Conservation (phyloP, 805 yeast species). For the Saccharomyces kudriavzevii region DNA sequence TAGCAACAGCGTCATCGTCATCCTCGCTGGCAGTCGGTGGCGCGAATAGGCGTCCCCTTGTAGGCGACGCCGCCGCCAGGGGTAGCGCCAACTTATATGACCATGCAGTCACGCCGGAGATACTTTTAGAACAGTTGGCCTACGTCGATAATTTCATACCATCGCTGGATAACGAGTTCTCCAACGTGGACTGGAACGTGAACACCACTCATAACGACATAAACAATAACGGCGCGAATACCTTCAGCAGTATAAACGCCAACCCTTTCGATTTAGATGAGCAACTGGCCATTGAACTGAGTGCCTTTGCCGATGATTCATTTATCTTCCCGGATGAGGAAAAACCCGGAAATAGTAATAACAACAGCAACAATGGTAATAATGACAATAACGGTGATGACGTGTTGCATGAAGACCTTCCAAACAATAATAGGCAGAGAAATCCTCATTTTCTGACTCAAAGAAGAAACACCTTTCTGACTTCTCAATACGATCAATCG, state of each 20-base stretch:
- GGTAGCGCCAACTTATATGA: conserved; percentile 3
- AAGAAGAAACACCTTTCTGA: conserved; percentile 24
- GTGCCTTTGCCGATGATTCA: conserved; percentile 76
- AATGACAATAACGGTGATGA: neutral
- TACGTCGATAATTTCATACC: conserved; percentile 72
- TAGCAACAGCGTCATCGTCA: neutral
- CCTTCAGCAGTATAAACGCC: conserved; percentile 1
- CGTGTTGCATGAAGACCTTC: neutral
- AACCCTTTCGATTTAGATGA: conserved; percentile 38
- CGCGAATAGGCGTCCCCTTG: conserved; percentile 4
- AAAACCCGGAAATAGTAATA: conserved; percentile 26
- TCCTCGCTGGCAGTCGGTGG: neutral
- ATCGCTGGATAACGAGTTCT: conserved; percentile 37
- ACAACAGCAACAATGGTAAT: conserved; percentile 1
- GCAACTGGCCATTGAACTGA: conserved; percentile 54
- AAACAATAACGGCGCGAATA: neutral
- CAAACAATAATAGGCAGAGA: conserved; percentile 6
- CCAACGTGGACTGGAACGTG: conserved; percentile 21
- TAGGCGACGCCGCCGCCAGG: neutral
- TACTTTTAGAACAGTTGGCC: conserved; percentile 64
- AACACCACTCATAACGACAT: neutral
- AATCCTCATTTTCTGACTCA: conserved; percentile 22
- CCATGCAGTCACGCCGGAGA: conserved; percentile 31
- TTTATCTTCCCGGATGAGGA: conserved; percentile 80
- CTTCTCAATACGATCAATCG: conserved; percentile 28